Conservation (phyloP, 805 yeast genomes). For the Schwanniomyces yamadae region DNA sequence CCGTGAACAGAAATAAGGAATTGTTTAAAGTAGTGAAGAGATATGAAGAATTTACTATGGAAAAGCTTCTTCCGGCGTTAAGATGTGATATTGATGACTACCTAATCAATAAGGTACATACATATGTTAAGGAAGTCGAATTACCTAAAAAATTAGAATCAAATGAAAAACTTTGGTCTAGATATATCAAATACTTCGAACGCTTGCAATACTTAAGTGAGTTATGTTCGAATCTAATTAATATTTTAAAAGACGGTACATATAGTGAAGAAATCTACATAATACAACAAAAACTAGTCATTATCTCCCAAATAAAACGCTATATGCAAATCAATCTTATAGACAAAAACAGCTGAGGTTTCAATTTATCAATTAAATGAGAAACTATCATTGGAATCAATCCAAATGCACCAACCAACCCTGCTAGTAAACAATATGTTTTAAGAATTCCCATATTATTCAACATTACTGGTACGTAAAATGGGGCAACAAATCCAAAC, state of each 20-base stretch:
- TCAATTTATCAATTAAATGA: background rate
- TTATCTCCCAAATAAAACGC: conserved; percentile 4
- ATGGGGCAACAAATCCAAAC: conserved; percentile 26
- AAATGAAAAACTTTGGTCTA: conserved; percentile 10
- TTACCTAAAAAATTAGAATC: conserved; percentile 8
- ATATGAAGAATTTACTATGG: conserved; percentile 30
- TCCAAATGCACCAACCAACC: conserved; percentile 5
- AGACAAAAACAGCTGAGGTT: background rate
- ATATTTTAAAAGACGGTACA: conserved; percentile 5
- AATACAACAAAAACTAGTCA: conserved; percentile 12
- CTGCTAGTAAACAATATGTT: conserved; percentile 9
- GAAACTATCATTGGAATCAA: background rate
- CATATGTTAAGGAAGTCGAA: conserved; percentile 6
- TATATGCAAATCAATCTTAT: no score
- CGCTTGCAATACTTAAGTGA: conserved; percentile 9
- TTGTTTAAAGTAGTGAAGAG: conserved; percentile 20
- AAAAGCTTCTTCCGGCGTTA: conserved; percentile 27
- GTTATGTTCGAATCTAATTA: conserved; percentile 8
- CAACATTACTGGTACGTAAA: conserved; percentile 26
- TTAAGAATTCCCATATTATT: conserved; percentile 9
- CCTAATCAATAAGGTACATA: background rate
- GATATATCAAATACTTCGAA: conserved; percentile 8
- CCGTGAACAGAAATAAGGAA: conserved; percentile 21
- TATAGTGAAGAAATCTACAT: conserved; percentile 8
- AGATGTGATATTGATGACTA: conserved; percentile 17